Evolutionary conservation across 2,329 filamentous ascomycete genomes (phyloP).

Genomic region (Trichoderma cornu-damae): DNA sequence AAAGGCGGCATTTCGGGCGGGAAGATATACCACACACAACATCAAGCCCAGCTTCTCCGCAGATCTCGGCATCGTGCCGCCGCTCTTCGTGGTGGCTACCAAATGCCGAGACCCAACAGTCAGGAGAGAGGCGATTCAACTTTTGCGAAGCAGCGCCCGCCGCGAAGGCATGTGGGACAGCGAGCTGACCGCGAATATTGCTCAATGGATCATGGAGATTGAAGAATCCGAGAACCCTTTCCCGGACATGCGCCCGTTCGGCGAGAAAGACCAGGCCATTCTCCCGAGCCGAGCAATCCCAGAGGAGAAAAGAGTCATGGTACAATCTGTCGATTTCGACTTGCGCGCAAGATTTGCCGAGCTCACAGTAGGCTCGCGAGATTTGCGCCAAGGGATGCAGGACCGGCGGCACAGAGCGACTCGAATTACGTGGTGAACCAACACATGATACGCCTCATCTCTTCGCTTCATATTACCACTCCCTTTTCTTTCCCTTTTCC

Average conservation of each 20-base stretch:
- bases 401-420: constrained; percentile 46
- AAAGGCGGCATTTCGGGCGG: constrained; percentile 37
- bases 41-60: constrained; percentile 60
- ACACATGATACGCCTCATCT: too few species aligned
- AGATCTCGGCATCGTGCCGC: constrained; percentile 59
- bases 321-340: constrained; percentile 53
- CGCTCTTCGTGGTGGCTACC: constrained; percentile 60
- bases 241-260: background rate
- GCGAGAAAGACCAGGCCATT: background rate
- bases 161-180: constrained; percentile 68
- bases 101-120: constrained; percentile 56
- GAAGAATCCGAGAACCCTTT: constrained; percentile 43
- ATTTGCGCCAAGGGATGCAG: constrained; percentile 41
- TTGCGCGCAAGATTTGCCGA: constrained; percentile 46
- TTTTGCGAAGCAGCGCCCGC: constrained; percentile 55
- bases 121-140: constrained; percentile 55
- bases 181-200: constrained; percentile 51
- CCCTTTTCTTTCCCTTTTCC: background rate
- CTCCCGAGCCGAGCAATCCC: constrained; percentile 36
- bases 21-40: constrained; percentile 43
- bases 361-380: constrained; percentile 51
- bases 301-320: constrained; percentile 51
- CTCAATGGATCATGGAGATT: constrained; percentile 50
- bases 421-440: constrained; percentile 43
- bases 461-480: background rate